Percentiles rank a stretch among this genome's conserved stretches.
These are phyloP conservation scores for Hypoxylon sp. DNA, from an alignment of 2,329 filamentous ascomycete genomes.

Conservation along the genomic window DNA sequence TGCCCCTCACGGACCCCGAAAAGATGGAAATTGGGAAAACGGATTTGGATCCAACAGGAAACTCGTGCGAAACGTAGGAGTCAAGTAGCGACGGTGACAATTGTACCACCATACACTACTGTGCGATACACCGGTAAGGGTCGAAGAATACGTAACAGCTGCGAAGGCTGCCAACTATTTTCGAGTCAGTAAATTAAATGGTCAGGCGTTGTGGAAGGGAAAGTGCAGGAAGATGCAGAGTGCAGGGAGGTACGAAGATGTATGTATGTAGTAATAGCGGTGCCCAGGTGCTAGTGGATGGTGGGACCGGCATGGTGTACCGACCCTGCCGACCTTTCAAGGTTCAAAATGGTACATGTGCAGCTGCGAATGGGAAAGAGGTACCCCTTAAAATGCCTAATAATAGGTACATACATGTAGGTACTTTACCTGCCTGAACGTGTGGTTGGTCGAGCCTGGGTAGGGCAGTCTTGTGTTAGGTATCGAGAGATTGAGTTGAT, in stretches of 20 bases:
- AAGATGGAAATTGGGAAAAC: conserved; percentile 34
- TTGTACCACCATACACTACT: conserved; percentile 30
- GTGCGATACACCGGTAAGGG: conserved; percentile 32
- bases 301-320: conserved; percentile 33
- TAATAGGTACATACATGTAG: conserved; percentile 4
- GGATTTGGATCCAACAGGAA: conserved; percentile 35
- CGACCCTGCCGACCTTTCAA: conserved; percentile 14
- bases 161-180: conserved; percentile 21
- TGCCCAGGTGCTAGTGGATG: conserved; percentile 1
- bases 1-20: conserved; percentile 48
- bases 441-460: conserved; percentile 9
- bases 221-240: conserved; percentile 40
- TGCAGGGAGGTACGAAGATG: conserved; percentile 31
- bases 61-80: conserved; percentile 31
- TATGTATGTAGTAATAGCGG: conserved; percentile 15
- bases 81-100: conserved; percentile 22
- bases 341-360: too few species aligned
- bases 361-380: too few species aligned
- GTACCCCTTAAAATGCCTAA: conserved; percentile 12
- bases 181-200: conserved; percentile 37
- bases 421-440: background rate
- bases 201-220: conserved; percentile 43
- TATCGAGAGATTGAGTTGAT: background rate
- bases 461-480: background rate
- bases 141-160: conserved; percentile 27